Percentiles rank a stretch among this genome's conserved stretches.
These are phyloP conservation scores for Fusarium camptoceras DNA, from an alignment of 2,329 filamentous ascomycete genomes.

Conservation along the genomic window DNA sequence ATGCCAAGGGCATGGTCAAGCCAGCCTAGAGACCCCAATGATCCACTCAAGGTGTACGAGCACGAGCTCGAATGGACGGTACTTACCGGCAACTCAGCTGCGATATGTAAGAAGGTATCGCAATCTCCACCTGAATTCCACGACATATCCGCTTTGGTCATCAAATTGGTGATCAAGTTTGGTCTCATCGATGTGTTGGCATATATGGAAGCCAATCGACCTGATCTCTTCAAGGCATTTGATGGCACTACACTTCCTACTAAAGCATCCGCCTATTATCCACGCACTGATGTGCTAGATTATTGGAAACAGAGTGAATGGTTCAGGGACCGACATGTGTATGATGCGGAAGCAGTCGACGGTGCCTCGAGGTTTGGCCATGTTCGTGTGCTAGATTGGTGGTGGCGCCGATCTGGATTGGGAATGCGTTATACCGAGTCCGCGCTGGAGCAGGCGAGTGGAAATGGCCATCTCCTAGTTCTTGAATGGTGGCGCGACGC, in stretches of 20 bases:
- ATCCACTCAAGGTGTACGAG: slow-evolving; percentile 77
- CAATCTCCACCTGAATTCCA: slow-evolving; percentile 76
- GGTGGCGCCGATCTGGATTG: slow-evolving; percentile 82
- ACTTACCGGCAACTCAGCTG: slow-evolving; percentile 75
- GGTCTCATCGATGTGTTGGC: slow-evolving; percentile 82
- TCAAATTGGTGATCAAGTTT: slow-evolving; percentile 93
- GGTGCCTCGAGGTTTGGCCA: slow-evolving; percentile 88
- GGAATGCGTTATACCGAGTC: slow-evolving; percentile 87
- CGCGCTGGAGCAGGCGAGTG: slow-evolving; percentile 88
- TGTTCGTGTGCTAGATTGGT: slow-evolving; percentile 89
- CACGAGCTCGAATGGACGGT: slow-evolving; percentile 88
- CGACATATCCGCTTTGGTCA: slow-evolving; percentile 81
- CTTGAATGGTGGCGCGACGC: slow-evolving; percentile 93
- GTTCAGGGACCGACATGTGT: slow-evolving; percentile 83
- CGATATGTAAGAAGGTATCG: slow-evolving; percentile 80
- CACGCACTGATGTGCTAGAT: slow-evolving; percentile 83
- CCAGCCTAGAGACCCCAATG: slow-evolving; percentile 68
- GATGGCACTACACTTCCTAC: slow-evolving; percentile 88
- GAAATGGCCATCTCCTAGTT: slow-evolving; percentile 84
- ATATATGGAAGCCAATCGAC: slow-evolving; percentile 71
- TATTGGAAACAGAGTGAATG: slow-evolving; percentile 90
- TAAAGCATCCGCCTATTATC: slow-evolving; percentile 88
- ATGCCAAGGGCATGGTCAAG: slow-evolving; percentile 77
- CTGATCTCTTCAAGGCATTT: slow-evolving; percentile 85
- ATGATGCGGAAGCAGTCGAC: slow-evolving; percentile 86